phyloP scores from a whole-genome alignment of 805 yeast genomes.

The Wickerhamomyces mucosus region DNA sequence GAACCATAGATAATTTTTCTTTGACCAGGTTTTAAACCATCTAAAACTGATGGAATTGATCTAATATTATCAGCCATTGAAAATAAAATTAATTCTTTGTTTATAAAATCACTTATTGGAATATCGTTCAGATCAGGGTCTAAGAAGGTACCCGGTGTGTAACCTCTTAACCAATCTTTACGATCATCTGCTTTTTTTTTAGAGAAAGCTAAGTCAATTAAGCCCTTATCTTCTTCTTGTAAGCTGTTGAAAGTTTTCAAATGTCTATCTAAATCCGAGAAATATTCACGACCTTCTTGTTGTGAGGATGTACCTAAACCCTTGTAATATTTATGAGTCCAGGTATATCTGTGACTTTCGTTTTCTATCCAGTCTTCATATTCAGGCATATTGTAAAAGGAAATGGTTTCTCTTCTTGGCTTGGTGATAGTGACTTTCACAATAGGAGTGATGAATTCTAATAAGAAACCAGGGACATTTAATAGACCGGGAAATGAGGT shows the following conservation, averaged over 20 bases:
- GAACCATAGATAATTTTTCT: constrained; percentile 87
- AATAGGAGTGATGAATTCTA: constrained; percentile 94
- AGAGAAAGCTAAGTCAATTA: constrained; percentile 87
- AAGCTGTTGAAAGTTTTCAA: constrained; percentile 77
- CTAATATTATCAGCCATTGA: constrained; percentile 95
- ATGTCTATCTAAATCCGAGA: constrained; percentile 76
- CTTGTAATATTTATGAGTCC: constrained; percentile 94
- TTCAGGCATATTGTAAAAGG: constrained; percentile 94
- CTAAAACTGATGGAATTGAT: constrained; percentile 88
- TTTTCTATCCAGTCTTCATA: constrained; percentile 87
- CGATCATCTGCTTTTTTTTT: constrained; percentile 95
- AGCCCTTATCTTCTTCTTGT: constrained; percentile 64
- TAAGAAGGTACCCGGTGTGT: constrained; percentile 82
- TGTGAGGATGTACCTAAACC: constrained; percentile 95
- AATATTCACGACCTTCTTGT: constrained; percentile 80
- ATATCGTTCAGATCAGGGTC: constrained; percentile 70
- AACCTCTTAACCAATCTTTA: constrained; percentile 92
- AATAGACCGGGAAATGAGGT: constrained; percentile 90
- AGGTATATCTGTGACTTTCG: constrained; percentile 64
- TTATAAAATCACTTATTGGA: constrained; percentile 89
- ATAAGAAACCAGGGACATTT: constrained; percentile 81
- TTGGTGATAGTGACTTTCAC: constrained; percentile 76
- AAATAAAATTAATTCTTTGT: constrained; percentile 87
- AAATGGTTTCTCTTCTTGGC: constrained; percentile 48
- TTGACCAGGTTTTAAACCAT: constrained; percentile 96